Evolutionary conservation across 805 yeast genomes (phyloP), one percentile per base, ranked within the genome.

Genomic region (Wickerhamiella qilinensis): DNA sequence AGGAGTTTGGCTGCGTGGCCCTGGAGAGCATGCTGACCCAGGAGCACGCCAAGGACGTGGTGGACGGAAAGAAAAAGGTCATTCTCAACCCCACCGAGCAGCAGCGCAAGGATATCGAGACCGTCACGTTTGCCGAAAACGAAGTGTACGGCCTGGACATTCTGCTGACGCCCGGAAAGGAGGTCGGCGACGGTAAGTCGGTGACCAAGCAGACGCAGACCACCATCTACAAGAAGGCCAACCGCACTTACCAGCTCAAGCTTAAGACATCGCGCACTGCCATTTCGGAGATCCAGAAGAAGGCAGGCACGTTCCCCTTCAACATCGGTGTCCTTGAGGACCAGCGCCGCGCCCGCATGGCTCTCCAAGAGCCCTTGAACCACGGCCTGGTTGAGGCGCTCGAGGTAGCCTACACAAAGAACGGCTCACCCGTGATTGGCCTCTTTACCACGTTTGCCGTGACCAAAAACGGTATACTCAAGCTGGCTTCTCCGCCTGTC

Each of bases 81-180:
- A 77, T 79, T 53, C 62, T 80, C 48, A 80, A 79, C 64, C 88
- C 88, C 49, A 59, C 69, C 43, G 81, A 76, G 51, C 65, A 65
- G 48, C 82, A 78, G 64, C 71, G 68, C 57, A 56, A 59, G 46
- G 75, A 68, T 54, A 71, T 77, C 56, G 79, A 74, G 43, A 62
- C 81, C 37, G 60, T 63, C 57, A 71, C 68, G 54, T 78, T 80
- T 47, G 82, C 72, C 57, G 80, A 73, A 54, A 75, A 75, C 54
- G 84, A 79, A 55, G 88, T 80, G 27, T 79, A 71, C 55, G 88
- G 88, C 37, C 63, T 79, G 49, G 88, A 79, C 54, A 68, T 79
- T 44, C 65, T 80, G 43, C 64, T 79, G 45, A 68, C 81, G 19
- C 68, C 79, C 31, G 70, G 78, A 5, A 78, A 71, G 36, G 84